Percentiles rank a stretch among this genome's conserved stretches.
Evolutionary conservation across 345 rosid species (phyloP).

Genomic region (Passiflora organensis): DNA sequence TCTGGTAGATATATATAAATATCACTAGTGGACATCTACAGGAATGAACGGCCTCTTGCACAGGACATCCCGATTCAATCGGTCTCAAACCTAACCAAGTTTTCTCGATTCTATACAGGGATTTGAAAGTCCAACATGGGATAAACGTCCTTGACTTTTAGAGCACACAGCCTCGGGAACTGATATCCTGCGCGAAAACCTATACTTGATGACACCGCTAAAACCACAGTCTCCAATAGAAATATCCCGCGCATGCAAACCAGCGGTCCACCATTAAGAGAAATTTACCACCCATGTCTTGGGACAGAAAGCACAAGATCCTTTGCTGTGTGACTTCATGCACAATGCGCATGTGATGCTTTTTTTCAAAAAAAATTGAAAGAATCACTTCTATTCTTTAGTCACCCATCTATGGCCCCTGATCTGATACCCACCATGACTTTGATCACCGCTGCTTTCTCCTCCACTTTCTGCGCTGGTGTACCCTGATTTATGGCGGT

Average conservation of each 20-base stretch:
- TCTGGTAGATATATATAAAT: too few species aligned
- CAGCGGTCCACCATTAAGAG: background rate
- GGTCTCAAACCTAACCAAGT: too few species aligned
- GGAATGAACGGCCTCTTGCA: too few species aligned
- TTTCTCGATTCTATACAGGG: too few species aligned
- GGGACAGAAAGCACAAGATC: background rate
- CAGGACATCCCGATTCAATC: too few species aligned
- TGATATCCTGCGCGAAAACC: constrained; percentile 4
- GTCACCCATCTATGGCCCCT: constrained; percentile 84
- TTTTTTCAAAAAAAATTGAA: background rate
- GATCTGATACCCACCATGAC: constrained; percentile 57
- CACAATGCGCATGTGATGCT: background rate
- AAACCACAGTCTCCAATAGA: constrained; percentile 4
- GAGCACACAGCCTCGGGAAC: background rate
- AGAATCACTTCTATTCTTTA: constrained; percentile 42
- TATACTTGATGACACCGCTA: too few species aligned
- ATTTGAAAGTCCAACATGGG: background rate
- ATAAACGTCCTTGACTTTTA: background rate
- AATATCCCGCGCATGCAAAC: constrained; percentile 6
- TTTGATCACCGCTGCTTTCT: constrained; percentile 91
- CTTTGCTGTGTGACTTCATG: background rate
- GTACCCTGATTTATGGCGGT: constrained; percentile 60
- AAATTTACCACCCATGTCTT: background rate
- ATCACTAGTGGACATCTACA: too few species aligned
- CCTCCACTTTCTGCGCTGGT: constrained; percentile 91